Evolutionary conservation across 768 basidiomycete species (phyloP).

Genomic region (Podaxis sp.): DNA sequence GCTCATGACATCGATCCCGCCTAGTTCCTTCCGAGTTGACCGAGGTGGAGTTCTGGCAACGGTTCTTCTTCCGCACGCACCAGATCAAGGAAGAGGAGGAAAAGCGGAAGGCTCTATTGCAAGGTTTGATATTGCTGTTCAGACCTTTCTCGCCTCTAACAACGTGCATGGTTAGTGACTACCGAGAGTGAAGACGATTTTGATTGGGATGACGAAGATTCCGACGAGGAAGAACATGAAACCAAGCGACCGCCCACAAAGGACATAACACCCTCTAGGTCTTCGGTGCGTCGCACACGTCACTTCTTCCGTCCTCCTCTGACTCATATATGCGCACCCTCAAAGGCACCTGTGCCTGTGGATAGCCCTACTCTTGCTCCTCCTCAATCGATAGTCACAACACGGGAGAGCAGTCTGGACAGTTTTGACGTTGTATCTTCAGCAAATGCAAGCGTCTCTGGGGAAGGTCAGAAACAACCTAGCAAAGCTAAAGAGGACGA

Average conservation of each 20-base stretch:
- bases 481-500: constrained; percentile 21
- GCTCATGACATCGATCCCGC: constrained; percentile 6
- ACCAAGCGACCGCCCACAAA: constrained; percentile 8
- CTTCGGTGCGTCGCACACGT: constrained; percentile 8
- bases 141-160: background rate
- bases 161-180: constrained; percentile 39
- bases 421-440: constrained; percentile 70
- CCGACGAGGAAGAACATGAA: constrained; percentile 67
- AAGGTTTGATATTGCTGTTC: constrained; percentile 45
- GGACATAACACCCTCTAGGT: constrained; percentile 11
- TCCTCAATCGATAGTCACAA: constrained; percentile 36
- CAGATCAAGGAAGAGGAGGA: constrained; percentile 81
- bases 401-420: constrained; percentile 61
- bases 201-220: constrained; percentile 92
- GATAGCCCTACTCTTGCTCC: constrained; percentile 27
- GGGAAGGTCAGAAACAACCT: constrained; percentile 29
- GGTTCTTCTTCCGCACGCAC: constrained; percentile 87
- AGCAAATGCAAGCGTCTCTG: constrained; percentile 47
- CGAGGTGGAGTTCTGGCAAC: constrained; percentile 74
- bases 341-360: background rate
- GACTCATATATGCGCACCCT: background rate
- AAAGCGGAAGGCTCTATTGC: constrained; percentile 73
- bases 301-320: constrained; percentile 5
- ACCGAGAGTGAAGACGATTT: constrained; percentile 82
- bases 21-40: constrained; percentile 71